A percentile compares a stretch with the other conserved stretches of the same genome.
phyloP scores from a whole-genome alignment of 1,139 yeast species.

The Yamadazyma taylorii region DNA sequence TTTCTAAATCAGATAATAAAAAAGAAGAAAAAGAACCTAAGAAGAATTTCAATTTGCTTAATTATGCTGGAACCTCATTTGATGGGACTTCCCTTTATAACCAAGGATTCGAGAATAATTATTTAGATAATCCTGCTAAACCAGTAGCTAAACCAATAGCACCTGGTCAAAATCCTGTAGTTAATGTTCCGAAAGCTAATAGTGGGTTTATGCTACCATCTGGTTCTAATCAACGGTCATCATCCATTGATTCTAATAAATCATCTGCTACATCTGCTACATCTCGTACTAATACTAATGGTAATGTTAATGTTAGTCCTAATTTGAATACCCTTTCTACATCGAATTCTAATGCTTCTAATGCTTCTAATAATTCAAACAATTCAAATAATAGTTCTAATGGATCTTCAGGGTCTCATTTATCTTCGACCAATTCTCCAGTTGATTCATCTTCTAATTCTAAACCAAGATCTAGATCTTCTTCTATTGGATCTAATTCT shows the following conservation, averaged over 20 bases:
- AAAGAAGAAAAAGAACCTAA: slow-evolving; percentile 9
- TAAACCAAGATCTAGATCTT: slow-evolving; percentile 14
- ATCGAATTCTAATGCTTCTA: background rate
- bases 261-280: slow-evolving; percentile 1
- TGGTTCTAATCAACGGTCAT: background rate
- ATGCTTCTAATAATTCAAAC: slow-evolving; percentile 1
- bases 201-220: slow-evolving; percentile 7
- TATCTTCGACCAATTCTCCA: slow-evolving; percentile 8
- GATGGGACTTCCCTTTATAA: slow-evolving; percentile 15
- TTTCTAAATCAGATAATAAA: slow-evolving; percentile 5
- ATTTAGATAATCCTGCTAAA: slow-evolving; percentile 6
- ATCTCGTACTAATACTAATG: slow-evolving; percentile 13
- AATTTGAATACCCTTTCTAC: slow-evolving; percentile 6
- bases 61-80: slow-evolving; percentile 16
- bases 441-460: slow-evolving; percentile 5
- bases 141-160: slow-evolving; percentile 3
- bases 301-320: slow-evolving; percentile 8
- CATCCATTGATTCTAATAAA: background rate
- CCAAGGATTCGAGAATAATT: slow-evolving; percentile 12
- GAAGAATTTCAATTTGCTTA: slow-evolving; percentile 15
- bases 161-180: slow-evolving; percentile 5
- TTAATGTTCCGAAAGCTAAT: slow-evolving; percentile 6
- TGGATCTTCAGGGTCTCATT: background rate
- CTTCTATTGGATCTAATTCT: slow-evolving; percentile 15
- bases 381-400: background rate